Percentiles rank a stretch among this genome's conserved stretches.
These are phyloP conservation scores for Lasiodiplodia sp. DNA, from an alignment of 2,329 filamentous ascomycete genomes.

Conservation along the genomic window DNA sequence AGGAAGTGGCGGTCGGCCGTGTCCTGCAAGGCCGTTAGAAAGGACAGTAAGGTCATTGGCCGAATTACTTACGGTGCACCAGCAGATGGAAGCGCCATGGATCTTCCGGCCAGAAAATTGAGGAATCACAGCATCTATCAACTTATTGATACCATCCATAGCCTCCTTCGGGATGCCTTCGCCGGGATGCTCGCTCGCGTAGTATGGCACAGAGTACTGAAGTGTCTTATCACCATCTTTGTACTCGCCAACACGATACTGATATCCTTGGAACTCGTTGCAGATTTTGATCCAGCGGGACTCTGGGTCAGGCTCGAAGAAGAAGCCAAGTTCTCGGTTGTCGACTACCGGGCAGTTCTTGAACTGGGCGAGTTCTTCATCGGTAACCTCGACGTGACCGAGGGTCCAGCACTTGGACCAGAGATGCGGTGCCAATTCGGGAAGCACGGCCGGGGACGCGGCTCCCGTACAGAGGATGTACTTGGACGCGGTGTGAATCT, in stretches of 20 bases:
- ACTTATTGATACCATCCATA: conserved; percentile 39
- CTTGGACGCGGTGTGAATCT: conserved; percentile 30
- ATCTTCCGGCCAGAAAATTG: conserved; percentile 48
- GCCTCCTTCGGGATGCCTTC: conserved; percentile 40
- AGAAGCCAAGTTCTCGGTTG: conserved; percentile 36
- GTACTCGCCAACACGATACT: conserved; percentile 11
- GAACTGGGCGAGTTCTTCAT: conserved; percentile 39
- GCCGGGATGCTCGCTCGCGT: conserved; percentile 29
- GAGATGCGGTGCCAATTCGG: conserved; percentile 35
- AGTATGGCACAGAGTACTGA: conserved; percentile 25
- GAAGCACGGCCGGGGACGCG: conserved; percentile 30
- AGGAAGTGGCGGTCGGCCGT: conserved; percentile 40
- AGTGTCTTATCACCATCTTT: conserved; percentile 3
- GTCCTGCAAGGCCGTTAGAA: conserved; percentile 12
- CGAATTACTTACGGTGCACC: conserved; percentile 30
- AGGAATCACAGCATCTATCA: conserved; percentile 53
- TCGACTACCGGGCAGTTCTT: conserved; percentile 37
- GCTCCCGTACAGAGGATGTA: conserved; percentile 34
- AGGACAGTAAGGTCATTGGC: no score
- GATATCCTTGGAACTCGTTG: conserved; percentile 30
- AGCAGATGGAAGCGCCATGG: conserved; percentile 29
- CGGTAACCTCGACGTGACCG: conserved; percentile 39
- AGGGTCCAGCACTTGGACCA: conserved; percentile 37
- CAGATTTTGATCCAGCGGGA: conserved; percentile 27
- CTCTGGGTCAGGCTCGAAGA: conserved; percentile 28